Evolutionary conservation across 345 rosid species (phyloP).

Genomic region (Eutrema japonicum): DNA sequence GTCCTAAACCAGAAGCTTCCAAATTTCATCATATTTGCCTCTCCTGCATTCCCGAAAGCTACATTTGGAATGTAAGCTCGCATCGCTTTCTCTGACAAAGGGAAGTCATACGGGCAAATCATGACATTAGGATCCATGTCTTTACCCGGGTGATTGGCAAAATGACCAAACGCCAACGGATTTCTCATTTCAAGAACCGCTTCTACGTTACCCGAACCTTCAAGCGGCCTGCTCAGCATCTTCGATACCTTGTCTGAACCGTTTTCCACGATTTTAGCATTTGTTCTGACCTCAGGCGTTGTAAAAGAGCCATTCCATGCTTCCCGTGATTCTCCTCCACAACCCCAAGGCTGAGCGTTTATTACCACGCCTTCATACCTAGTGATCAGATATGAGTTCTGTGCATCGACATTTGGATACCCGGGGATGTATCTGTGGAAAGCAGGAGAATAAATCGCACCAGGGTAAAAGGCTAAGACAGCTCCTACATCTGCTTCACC

Average conservation of each 20-base stretch:
- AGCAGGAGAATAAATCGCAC: conserved; percentile 74
- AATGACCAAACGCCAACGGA: conserved; percentile 88
- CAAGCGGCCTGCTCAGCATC: conserved; percentile 63
- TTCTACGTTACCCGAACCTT: conserved; percentile 37
- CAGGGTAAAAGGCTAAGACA: conserved; percentile 85
- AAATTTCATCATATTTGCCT: conserved; percentile 63
- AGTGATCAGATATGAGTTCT: conserved; percentile 76
- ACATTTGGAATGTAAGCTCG: conserved; percentile 80
- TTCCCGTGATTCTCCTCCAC: conserved; percentile 66
- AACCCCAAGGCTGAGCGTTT: conserved; percentile 89
- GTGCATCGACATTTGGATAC: conserved; percentile 68
- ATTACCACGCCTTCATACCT: conserved; percentile 81
- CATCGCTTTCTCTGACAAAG: conserved; percentile 62
- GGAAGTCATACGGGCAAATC: conserved; percentile 86
- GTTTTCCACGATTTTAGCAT: conserved; percentile 38
- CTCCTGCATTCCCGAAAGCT: conserved; percentile 55
- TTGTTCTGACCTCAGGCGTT: conserved; percentile 42
- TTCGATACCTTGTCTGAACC: conserved; percentile 60
- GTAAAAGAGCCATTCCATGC: conserved; percentile 57
- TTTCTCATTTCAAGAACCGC: conserved; percentile 78
- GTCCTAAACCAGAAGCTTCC: conserved; percentile 78
- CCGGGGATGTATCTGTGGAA: conserved; percentile 82
- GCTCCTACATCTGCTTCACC: conserved; percentile 86
- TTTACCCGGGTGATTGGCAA: conserved; percentile 70
- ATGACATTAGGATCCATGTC: conserved; percentile 80